phyloP scores from a whole-genome alignment of 768 basidiomycete genomes.

The Russula ochroleuca region DNA sequence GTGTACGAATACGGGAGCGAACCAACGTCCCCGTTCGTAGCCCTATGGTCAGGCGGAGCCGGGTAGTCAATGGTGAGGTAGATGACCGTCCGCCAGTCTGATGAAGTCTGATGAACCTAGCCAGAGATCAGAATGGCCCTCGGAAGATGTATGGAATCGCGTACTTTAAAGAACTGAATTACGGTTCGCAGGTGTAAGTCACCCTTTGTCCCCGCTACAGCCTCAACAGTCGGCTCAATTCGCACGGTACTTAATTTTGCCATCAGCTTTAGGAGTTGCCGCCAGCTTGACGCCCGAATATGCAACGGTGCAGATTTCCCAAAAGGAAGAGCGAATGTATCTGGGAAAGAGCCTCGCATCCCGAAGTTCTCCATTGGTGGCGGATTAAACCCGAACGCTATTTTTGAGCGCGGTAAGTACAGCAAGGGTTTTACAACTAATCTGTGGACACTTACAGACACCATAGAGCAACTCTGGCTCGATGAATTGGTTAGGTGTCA shows the following conservation, averaged over 20 bases:
- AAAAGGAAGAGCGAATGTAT: slow-evolving; percentile 69
- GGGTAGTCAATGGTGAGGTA: slow-evolving; percentile 77
- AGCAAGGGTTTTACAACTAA: background rate
- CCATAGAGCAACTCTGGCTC: slow-evolving; percentile 55
- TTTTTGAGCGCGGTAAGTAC: slow-evolving; percentile 3
- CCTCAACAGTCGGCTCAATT: slow-evolving; percentile 67
- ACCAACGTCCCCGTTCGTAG: slow-evolving; percentile 55
- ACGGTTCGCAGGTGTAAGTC: slow-evolving; percentile 65
- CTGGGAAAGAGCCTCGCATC: slow-evolving; percentile 57
- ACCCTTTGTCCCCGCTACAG: slow-evolving; percentile 51
- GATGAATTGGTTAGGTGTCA: slow-evolving; percentile 38
- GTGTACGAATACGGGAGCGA: slow-evolving; percentile 70
- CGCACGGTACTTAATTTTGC: slow-evolving; percentile 65
- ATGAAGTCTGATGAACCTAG: slow-evolving; percentile 55
- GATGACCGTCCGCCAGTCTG: slow-evolving; percentile 68
- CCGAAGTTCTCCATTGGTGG: slow-evolving; percentile 52
- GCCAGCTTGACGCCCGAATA: slow-evolving; percentile 71
- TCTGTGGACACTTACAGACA: slow-evolving; percentile 20
- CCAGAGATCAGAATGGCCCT: slow-evolving; percentile 10
- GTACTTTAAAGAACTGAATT: slow-evolving; percentile 73
- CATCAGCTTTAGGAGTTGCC: slow-evolving; percentile 67
- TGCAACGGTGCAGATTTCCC: slow-evolving; percentile 65
- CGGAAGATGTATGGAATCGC: slow-evolving; percentile 1
- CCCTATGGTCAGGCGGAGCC: slow-evolving; percentile 46
- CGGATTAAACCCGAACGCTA: slow-evolving; percentile 64